Percentiles rank a stretch among this genome's conserved stretches.
These are phyloP conservation scores for Hordeum pubiflorum DNA, from an alignment of 202 grass and related monocot genomes.

Conservation along the genomic window DNA sequence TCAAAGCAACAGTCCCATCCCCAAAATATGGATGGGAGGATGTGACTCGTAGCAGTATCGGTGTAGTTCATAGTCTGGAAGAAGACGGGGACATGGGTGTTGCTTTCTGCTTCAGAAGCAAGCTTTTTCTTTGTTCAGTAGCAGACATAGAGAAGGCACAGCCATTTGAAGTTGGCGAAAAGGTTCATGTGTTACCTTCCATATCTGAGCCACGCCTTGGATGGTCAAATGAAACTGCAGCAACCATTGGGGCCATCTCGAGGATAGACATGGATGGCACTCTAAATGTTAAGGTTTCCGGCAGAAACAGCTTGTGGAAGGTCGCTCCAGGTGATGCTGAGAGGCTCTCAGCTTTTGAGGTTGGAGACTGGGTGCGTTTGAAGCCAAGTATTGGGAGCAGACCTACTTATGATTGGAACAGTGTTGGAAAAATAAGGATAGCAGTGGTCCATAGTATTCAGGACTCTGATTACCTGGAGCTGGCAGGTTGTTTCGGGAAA, in stretches of 20 bases:
- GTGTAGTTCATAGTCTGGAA: slow-evolving; percentile 87
- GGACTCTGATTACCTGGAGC: slow-evolving; percentile 86
- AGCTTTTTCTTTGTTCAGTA: slow-evolving; percentile 77
- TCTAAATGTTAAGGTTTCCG: slow-evolving; percentile 90
- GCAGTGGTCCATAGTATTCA: slow-evolving; percentile 95
- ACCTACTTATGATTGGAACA: slow-evolving; percentile 94
- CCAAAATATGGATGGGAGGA: slow-evolving; percentile 99
- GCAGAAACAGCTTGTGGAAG: slow-evolving; percentile 89
- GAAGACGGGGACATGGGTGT: slow-evolving; percentile 95
- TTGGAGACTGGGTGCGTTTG: slow-evolving; percentile 91
- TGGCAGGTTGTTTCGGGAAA: slow-evolving; percentile 90
- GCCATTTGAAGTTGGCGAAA: slow-evolving; percentile 80
- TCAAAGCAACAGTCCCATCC: slow-evolving; percentile 86
- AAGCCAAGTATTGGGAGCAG: slow-evolving; percentile 75
- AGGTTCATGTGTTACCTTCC: slow-evolving; percentile 81
- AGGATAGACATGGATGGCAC: slow-evolving; percentile 98
- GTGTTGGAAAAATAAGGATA: slow-evolving; percentile 73
- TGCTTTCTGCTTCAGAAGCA: slow-evolving; percentile 86
- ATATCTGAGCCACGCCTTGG: slow-evolving; percentile 87
- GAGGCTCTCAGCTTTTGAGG: slow-evolving; percentile 93
- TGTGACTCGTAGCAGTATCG: slow-evolving; percentile 78
- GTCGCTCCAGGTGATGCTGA: slow-evolving; percentile 96
- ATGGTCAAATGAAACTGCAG: slow-evolving; percentile 94
- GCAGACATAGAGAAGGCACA: slow-evolving; percentile 84
- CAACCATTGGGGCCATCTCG: slow-evolving; percentile 76